phyloP scores from a whole-genome alignment of 2,329 filamentous ascomycete species.

The Bipolaris cookei region DNA sequence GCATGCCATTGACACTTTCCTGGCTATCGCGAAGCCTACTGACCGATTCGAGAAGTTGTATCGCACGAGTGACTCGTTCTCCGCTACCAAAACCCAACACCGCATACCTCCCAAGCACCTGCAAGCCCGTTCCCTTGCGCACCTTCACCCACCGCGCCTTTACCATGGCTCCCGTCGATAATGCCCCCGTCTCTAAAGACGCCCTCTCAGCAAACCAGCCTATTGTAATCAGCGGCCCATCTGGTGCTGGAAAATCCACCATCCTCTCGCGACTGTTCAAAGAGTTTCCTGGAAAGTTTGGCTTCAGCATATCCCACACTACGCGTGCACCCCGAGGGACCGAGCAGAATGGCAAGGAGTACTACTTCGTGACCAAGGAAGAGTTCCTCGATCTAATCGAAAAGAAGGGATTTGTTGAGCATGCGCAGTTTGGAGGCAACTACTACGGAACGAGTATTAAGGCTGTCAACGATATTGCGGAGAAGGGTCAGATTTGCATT shows the following conservation, averaged over 20 bases:
- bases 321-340: constrained; percentile 77
- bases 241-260: constrained; percentile 81
- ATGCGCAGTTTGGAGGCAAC: constrained; percentile 85
- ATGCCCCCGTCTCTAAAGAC: constrained; percentile 24
- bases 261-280: constrained; percentile 75
- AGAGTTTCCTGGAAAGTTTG: constrained; percentile 70
- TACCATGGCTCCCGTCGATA: constrained; percentile 35
- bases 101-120: constrained; percentile 4
- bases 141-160: constrained; percentile 18
- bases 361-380: constrained; percentile 69
- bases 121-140: constrained; percentile 4
- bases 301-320: constrained; percentile 70
- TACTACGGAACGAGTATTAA: constrained; percentile 83
- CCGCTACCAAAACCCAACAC: constrained; percentile 8
- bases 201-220: constrained; percentile 52
- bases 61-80: constrained; percentile 5
- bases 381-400: constrained; percentile 61
- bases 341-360: constrained; percentile 78
- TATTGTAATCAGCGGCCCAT: constrained; percentile 80
- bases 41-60: constrained; percentile 10
- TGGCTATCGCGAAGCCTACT: constrained; percentile 18
- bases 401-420: constrained; percentile 78
- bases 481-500: constrained; percentile 76
- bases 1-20: constrained; percentile 38
- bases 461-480: constrained; percentile 77